These are phyloP conservation scores for Bacterosira constricta DNA, from an alignment of 108 stramenopile species.

Conservation along the genomic window DNA sequence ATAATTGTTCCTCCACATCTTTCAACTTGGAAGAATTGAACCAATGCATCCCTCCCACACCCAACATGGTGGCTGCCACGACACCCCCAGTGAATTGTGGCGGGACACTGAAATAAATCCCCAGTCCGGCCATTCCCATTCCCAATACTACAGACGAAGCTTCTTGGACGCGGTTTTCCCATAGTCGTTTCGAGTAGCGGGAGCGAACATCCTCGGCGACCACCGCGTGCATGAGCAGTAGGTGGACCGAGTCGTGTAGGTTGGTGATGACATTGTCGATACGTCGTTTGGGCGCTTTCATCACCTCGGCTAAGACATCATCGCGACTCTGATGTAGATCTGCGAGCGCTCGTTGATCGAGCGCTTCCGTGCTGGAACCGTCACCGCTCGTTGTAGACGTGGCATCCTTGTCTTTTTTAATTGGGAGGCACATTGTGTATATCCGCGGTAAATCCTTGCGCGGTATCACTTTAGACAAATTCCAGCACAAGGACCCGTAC, in stretches of 20 bases:
- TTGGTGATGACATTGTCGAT: conserved; percentile 98
- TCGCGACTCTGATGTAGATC: conserved; percentile 89
- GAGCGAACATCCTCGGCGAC: conserved; percentile 63
- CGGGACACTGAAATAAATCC: conserved; percentile 43
- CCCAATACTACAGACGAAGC: conserved; percentile 37
- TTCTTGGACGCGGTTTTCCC: conserved; percentile 62
- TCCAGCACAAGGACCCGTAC: conserved; percentile 99
- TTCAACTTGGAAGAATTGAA: conserved; percentile 71
- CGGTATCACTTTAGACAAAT: conserved; percentile 94
- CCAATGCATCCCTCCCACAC: conserved; percentile 78
- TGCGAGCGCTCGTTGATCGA: conserved; percentile 59
- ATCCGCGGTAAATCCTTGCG: conserved; percentile 98
- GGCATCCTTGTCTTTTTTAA: conserved; percentile 18
- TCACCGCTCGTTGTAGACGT: conserved; percentile 3
- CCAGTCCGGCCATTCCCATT: conserved; percentile 41
- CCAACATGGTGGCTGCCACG: conserved; percentile 68
- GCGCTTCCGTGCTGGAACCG: conserved; percentile 20
- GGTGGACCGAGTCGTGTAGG: conserved; percentile 86
- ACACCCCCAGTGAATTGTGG: conserved; percentile 64
- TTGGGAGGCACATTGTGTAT: conserved; percentile 98
- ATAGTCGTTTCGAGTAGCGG: conserved; percentile 51
- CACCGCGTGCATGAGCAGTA: conserved; percentile 86
- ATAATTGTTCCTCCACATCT: conserved; percentile 59
- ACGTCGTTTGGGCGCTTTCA: conserved; percentile 95
- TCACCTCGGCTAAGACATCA: conserved; percentile 92